Percentiles rank a stretch among this genome's conserved stretches.
Evolutionary conservation across 805 yeast species (phyloP).

Genomic region (Debaryomyces tyrocola): DNA sequence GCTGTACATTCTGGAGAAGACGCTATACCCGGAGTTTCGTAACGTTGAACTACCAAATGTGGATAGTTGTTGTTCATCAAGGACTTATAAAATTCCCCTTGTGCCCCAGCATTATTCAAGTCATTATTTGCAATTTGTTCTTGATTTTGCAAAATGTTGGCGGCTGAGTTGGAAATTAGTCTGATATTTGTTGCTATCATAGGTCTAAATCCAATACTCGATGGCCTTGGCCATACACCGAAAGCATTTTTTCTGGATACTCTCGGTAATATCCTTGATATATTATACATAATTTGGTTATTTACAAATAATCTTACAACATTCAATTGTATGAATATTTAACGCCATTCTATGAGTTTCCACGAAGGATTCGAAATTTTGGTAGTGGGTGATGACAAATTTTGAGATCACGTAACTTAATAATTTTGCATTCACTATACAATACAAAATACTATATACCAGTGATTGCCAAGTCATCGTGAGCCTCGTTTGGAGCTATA

Average conservation of each 20-base stretch:
- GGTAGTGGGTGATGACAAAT: constrained; percentile 1
- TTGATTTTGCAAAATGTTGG: constrained; percentile 38
- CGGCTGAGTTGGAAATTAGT: constrained; percentile 25
- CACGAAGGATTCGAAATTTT: not conserved
- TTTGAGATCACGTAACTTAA: not conserved
- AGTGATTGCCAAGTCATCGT: constrained; percentile 35
- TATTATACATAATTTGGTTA: constrained; percentile 1
- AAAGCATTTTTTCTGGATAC: not conserved
- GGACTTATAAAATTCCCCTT: constrained; percentile 79
- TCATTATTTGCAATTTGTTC: constrained; percentile 89
- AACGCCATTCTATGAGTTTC: not conserved
- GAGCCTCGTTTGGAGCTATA: constrained; percentile 28
- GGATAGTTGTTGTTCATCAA: constrained; percentile 83
- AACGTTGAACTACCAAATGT: constrained; percentile 93
- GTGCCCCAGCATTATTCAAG: constrained; percentile 64
- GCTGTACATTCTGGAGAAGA: constrained; percentile 74
- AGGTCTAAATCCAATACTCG: not conserved
- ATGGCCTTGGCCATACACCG: not conserved
- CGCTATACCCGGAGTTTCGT: constrained; percentile 92
- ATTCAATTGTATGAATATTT: not conserved
- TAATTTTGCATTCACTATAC: not conserved
- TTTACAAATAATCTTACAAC: not conserved
- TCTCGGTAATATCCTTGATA: constrained; percentile 7
- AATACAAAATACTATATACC: constrained; percentile 15
- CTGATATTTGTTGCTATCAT: constrained; percentile 2